Evolutionary conservation across 306 rosid genomes (phyloP).

Genomic region (Alnus rubra): DNA sequence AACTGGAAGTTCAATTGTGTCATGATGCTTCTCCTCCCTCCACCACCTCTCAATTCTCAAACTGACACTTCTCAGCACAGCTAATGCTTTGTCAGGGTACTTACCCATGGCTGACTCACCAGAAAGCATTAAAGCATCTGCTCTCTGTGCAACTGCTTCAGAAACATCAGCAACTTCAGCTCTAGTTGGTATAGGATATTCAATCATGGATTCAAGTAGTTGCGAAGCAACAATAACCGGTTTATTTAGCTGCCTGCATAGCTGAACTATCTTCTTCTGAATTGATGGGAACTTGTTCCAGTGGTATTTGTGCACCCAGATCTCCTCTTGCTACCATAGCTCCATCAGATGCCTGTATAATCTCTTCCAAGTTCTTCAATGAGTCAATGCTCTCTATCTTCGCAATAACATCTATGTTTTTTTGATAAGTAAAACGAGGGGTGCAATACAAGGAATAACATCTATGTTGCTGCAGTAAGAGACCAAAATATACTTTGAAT

Average conservation of each 20-base stretch:
- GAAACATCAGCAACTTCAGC: conserved; percentile 99
- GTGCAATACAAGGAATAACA: conserved; percentile 28
- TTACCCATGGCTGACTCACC: conserved; percentile 99
- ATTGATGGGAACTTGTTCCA: conserved; percentile 91
- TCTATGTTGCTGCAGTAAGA: conserved; percentile 66
- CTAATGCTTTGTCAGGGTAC: conserved; percentile 88
- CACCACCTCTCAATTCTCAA: conserved; percentile 95
- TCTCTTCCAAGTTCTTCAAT: conserved; percentile 89
- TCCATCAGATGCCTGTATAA: conserved; percentile 81
- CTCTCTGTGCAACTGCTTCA: conserved; percentile 92
- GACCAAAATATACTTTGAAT: not conserved
- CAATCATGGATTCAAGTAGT: conserved; percentile 94
- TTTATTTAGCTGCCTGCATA: conserved; percentile 87
- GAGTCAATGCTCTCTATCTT: conserved; percentile 96
- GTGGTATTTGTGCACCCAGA: conserved; percentile 93
- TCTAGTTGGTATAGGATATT: conserved; percentile 96
- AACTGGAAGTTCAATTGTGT: conserved; percentile 65
- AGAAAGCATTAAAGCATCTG: conserved; percentile 98
- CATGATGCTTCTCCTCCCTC: conserved; percentile 90
- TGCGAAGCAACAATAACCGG: conserved; percentile 61
- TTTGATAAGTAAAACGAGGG: no score
- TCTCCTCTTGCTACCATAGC: conserved; percentile 99
- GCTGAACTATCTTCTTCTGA: conserved; percentile 82
- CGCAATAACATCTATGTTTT: conserved; percentile 69
- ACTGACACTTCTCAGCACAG: conserved; percentile 90